Percentiles rank a stretch among this genome's conserved stretches.
phyloP scores from a whole-genome alignment of 2,329 filamentous ascomycete species.

The Calonectria naviculata region DNA sequence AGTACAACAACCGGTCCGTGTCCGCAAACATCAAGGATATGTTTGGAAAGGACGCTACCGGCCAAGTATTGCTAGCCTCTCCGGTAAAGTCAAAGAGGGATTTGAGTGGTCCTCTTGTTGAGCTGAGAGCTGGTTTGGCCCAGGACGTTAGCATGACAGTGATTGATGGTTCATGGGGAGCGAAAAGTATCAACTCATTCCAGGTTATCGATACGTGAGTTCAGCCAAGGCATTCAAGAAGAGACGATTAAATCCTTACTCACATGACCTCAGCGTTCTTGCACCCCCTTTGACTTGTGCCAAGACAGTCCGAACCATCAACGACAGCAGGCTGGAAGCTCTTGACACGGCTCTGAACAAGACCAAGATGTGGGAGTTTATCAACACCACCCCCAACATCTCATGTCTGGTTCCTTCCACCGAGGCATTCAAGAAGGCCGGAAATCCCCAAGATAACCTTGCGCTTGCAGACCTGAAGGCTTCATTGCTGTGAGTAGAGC shows the following conservation, averaged over 20 bases:
- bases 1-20: constrained; percentile 34
- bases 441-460: constrained; percentile 19
- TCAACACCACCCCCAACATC: constrained; percentile 30
- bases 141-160: constrained; percentile 34
- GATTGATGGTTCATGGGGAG: constrained; percentile 33
- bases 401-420: constrained; percentile 37
- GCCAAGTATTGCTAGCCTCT: constrained; percentile 32
- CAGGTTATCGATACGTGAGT: constrained; percentile 33
- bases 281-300: constrained; percentile 27
- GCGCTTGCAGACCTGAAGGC: constrained; percentile 18
- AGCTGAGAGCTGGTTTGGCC: constrained; percentile 27
- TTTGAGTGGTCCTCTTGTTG: constrained; percentile 11
- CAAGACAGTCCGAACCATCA: constrained; percentile 17
- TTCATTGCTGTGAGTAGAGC: constrained; percentile 23
- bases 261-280: constrained; percentile 24
- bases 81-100: background rate
- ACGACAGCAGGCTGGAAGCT: constrained; percentile 16
- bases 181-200: constrained; percentile 27
- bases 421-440: constrained; percentile 27
- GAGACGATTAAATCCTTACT: background rate
- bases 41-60: constrained; percentile 24
- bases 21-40: constrained; percentile 18
- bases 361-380: constrained; percentile 24
- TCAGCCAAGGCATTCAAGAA: background rate
- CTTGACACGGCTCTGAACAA: constrained; percentile 27